A percentile compares a stretch with the other conserved stretches of the same genome.
Conservation (phyloP, 208 protist genomes). For the Angomonas ambiguus region DNA sequence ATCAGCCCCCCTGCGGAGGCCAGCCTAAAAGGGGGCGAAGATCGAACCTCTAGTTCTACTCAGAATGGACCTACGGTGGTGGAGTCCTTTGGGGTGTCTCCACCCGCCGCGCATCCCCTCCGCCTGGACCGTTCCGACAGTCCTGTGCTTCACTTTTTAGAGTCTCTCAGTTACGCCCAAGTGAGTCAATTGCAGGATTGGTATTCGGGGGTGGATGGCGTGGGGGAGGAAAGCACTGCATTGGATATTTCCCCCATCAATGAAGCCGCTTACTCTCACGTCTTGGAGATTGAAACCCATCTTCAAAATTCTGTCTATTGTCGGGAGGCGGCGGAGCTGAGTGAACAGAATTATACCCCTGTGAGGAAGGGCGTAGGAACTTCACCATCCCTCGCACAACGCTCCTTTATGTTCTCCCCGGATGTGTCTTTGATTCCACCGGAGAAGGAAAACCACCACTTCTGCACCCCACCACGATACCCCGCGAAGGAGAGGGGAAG, state of each 20-base stretch:
- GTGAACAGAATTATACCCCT: not conserved
- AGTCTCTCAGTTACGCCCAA: not conserved
- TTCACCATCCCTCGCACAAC: not conserved
- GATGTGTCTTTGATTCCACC: not conserved
- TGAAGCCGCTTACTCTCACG: not conserved
- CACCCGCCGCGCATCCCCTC: not conserved
- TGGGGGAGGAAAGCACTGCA: not conserved
- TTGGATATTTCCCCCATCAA: not conserved
- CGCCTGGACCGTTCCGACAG: no score
- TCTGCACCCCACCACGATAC: not conserved
- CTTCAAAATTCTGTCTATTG: not conserved
- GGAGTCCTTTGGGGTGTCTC: not conserved
- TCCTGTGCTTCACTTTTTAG: not conserved
- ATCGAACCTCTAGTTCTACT: not conserved
- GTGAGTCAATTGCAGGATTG: not conserved
- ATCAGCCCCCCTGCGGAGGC: no score
- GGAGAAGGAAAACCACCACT: not conserved
- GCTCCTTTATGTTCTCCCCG: not conserved
- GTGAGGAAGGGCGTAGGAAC: not conserved
- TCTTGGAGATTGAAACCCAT: not conserved
- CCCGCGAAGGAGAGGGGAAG: no score
- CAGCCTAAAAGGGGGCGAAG: no score
- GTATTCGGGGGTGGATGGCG: not conserved
- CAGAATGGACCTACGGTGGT: not conserved
- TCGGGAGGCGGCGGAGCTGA: not conserved